Conservation (phyloP, 2,329 filamentous ascomycete species). For the Fusarium sp. region DNA sequence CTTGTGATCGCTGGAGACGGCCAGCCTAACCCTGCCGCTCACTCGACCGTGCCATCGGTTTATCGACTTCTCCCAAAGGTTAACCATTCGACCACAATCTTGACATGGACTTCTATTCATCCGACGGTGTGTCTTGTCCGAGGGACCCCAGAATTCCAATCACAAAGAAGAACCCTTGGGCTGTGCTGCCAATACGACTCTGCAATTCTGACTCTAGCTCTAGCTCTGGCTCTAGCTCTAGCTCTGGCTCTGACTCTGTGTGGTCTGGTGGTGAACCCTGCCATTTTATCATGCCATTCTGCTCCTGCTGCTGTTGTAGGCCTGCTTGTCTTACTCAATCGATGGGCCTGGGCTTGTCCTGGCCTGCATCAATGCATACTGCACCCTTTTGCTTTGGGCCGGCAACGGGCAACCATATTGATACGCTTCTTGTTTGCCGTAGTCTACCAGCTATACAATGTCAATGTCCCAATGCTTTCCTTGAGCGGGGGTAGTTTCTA, state of each 20-base stretch:
- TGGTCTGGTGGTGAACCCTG: conserved; percentile 6
- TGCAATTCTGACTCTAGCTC: not conserved
- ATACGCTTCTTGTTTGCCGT: conserved; percentile 5
- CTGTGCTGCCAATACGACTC: not conserved
- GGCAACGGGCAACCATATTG: conserved; percentile 5
- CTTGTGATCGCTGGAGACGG: conserved; percentile 22
- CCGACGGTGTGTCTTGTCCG: conserved; percentile 23
- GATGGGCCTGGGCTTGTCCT: conserved; percentile 14
- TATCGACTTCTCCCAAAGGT: not conserved
- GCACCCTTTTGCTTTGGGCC: not conserved
- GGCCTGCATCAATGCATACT: conserved; percentile 13
- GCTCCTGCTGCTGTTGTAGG: conserved; percentile 16
- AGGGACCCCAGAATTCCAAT: conserved; percentile 19
- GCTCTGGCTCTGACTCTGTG: not conserved
- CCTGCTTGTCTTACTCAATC: conserved; percentile 36
- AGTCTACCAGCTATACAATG: conserved; percentile 7
- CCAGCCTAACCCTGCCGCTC: conserved; percentile 12
- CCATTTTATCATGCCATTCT: conserved; percentile 31
- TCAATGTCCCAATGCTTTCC: conserved; percentile 1
- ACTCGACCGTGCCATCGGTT: conserved; percentile 3
- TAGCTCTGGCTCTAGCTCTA: not conserved
- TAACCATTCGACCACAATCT: conserved; percentile 10
- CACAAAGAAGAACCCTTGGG: conserved; percentile 39
- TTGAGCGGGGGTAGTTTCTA: conserved; percentile 16
- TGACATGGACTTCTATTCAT: conserved; percentile 21